These are phyloP conservation scores for Sporodiniella umbellata DNA, from an alignment of 371 early-diverging fungal species.

Conservation along the genomic window DNA sequence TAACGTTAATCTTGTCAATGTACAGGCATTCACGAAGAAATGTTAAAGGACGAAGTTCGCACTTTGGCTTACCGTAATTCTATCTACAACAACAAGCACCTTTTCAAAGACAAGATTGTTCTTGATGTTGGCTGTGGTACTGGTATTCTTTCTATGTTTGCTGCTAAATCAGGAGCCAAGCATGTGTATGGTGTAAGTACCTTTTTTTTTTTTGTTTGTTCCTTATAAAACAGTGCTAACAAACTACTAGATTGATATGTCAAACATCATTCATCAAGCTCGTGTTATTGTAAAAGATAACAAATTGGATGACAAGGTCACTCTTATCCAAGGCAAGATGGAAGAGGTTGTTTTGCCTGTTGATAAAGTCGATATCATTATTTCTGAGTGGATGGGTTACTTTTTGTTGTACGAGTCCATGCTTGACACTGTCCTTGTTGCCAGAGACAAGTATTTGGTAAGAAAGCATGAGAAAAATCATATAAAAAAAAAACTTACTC, in stretches of 20 bases:
- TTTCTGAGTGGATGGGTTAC: conserved; percentile 99
- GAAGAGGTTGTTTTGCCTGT: conserved; percentile 93
- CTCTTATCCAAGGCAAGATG: conserved; percentile 93
- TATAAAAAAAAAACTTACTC: not conserved
- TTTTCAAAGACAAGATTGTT: conserved; percentile 96
- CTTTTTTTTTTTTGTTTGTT: too few relatives aligned
- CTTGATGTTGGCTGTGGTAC: conserved; percentile 99
- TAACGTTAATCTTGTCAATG: not conserved
- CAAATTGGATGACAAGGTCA: conserved; percentile 74
- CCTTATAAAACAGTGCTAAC: too few relatives aligned
- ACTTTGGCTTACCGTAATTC: conserved; percentile 91
- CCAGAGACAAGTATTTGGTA: conserved; percentile 91
- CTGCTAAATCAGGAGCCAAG: conserved; percentile 93
- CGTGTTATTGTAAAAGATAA: conserved; percentile 89
- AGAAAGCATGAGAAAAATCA: conserved; percentile 6
- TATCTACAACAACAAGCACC: conserved; percentile 90
- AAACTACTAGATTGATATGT: conserved; percentile 80
- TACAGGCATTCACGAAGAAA: conserved; percentile 56
- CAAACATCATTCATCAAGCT: conserved; percentile 93
- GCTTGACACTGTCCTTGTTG: conserved; percentile 96
- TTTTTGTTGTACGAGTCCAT: conserved; percentile 97
- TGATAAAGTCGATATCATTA: conserved; percentile 90
- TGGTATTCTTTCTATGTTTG: conserved; percentile 97
- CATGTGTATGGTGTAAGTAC: conserved; percentile 83
- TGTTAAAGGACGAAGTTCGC: conserved; percentile 94